Evolutionary conservation across 1,139 yeast genomes (phyloP), one percentile per base, ranked within the genome.

Genomic region (Pichia sp.): DNA sequence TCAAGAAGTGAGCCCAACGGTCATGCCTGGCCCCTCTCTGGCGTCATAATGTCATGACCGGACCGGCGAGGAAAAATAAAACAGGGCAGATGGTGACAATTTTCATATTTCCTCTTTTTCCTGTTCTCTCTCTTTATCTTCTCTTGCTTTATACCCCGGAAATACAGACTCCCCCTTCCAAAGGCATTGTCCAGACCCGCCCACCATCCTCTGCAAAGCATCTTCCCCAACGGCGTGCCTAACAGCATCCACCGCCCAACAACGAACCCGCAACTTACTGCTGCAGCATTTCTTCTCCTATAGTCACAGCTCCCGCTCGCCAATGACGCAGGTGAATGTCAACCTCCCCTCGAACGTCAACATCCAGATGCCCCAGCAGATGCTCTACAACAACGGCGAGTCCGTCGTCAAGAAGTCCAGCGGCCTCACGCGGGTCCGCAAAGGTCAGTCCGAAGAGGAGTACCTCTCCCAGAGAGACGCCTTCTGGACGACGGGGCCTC

Each of bases 381-480:
- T 53, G 47, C 19, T n/a, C 1, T 63, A 64, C 40, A 63, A 62
- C 40, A 61, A 61, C 11, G 71, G 70, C 2, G 73, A 71, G 57
- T 75, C 75, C 1, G 54, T 68, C 5, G 75, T 74, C 3, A 63
- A 66, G 38, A 74, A 71, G 51, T 67, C 75, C 1, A 72, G 77
- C 1, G 79, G 79, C 0, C 67, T 70, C 51, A 57, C 64, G 10
- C 70, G 70, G 48, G 61, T 72, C 7, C 70, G 90, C 45, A 84
- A 82, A 60, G 81, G 80, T 0, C 90, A 85, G 63, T 65, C 81
- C 0, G 80, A 77, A 45, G 86, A 80, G 56, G 82, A 78, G 51
- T 85, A 70, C 60, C 65, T 62, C 23, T 64, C 58, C 5, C 89
- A 85, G 62, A 69, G 71, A 54, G 45, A 54, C 1, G 76, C 74